A percentile compares a stretch with the other conserved stretches of the same genome.
Conservation (phyloP, 495 filamentous ascomycete genomes). For the Rusavskia elegans region DNA sequence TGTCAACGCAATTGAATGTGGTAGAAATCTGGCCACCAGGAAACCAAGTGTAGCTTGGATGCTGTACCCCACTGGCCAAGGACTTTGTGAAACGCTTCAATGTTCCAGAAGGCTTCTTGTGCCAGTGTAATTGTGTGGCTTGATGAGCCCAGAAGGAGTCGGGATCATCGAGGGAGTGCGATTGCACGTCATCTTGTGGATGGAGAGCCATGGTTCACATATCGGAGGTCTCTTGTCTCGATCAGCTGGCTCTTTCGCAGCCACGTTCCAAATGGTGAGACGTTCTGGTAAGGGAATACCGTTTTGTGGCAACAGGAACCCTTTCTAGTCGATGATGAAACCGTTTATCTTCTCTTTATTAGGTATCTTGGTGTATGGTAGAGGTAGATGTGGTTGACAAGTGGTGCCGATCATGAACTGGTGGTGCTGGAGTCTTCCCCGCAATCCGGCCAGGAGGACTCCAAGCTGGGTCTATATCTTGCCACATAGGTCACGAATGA, state of each 20-base stretch:
- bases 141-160: constrained; percentile 65
- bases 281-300: too few species aligned
- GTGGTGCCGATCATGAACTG: too few species aligned
- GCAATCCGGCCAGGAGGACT: too few species aligned
- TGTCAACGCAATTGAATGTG: constrained; percentile 77
- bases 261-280: background rate
- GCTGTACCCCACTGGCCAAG: constrained; percentile 28
- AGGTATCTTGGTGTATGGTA: too few species aligned
- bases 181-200: constrained; percentile 26
- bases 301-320: too few species aligned
- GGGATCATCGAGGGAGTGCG: constrained; percentile 32
- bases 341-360: too few species aligned
- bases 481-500: too few species aligned
- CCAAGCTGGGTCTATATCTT: too few species aligned
- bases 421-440: too few species aligned
- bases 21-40: constrained; percentile 80
- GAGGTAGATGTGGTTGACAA: too few species aligned
- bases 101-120: constrained; percentile 42
- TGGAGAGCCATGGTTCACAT: constrained; percentile 21
- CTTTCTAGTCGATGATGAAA: too few species aligned
- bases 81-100: constrained; percentile 29
- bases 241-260: background rate
- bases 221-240: background rate
- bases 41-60: constrained; percentile 74
- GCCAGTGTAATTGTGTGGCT: constrained; percentile 63